Evolutionary conservation across 2,329 filamentous ascomycete species (phyloP).

Genomic region (Paramyrothecium roridum): DNA sequence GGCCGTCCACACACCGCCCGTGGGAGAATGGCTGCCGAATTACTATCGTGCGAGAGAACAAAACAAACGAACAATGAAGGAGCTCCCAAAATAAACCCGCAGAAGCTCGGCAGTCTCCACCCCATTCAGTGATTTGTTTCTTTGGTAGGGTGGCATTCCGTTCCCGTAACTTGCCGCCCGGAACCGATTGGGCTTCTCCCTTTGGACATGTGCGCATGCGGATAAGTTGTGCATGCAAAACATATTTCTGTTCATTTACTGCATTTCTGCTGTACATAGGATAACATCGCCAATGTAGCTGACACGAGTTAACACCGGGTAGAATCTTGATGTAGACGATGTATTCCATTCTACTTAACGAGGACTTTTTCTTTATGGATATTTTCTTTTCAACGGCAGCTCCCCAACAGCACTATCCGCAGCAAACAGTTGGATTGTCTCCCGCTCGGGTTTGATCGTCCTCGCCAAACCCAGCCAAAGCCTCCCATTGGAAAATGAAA

Average conservation of each 20-base stretch:
- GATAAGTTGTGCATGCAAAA: too few species aligned
- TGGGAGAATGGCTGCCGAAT: too few species aligned
- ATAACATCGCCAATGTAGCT: too few species aligned
- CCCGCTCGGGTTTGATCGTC: conserved; percentile 28
- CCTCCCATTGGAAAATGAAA: conserved; percentile 73
- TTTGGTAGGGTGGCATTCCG: background rate
- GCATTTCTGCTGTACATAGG: too few species aligned
- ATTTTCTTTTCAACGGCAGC: background rate
- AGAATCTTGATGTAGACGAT: too few species aligned
- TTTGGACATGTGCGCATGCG: background rate
- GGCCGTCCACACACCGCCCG: background rate
- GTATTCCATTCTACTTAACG: too few species aligned
- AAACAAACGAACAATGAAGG: too few species aligned
- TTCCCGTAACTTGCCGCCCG: background rate
- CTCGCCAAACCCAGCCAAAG: conserved; percentile 27
- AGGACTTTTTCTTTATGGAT: too few species aligned
- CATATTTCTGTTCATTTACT: too few species aligned
- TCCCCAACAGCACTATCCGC: conserved; percentile 22
- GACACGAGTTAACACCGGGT: too few species aligned
- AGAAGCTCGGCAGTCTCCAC: background rate
- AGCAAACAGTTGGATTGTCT: conserved; percentile 37
- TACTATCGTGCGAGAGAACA: too few species aligned
- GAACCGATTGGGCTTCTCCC: background rate
- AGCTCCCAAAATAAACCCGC: too few species aligned
- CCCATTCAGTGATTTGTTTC: background rate